phyloP scores from a whole-genome alignment of 768 basidiomycete genomes.

The Chalciporus chontae region DNA sequence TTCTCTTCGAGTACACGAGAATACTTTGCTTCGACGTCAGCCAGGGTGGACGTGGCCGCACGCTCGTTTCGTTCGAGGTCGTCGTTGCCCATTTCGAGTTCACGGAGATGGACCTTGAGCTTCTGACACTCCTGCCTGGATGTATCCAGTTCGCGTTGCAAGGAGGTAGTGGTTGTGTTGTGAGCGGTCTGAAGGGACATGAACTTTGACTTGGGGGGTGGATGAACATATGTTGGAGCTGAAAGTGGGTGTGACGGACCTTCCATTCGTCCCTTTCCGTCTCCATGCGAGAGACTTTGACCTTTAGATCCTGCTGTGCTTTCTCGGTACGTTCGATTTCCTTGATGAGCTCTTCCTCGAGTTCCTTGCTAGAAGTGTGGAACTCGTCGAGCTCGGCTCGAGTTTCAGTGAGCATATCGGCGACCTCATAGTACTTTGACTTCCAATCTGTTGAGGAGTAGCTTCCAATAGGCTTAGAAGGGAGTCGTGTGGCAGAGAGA shows the following conservation, averaged over 20 bases:
- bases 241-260: slow-evolving; percentile 43
- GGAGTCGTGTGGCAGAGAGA: slow-evolving; percentile 13
- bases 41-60: slow-evolving; percentile 76
- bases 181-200: slow-evolving; percentile 86
- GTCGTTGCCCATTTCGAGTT: slow-evolving; percentile 97
- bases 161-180: slow-evolving; percentile 84
- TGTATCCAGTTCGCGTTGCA: slow-evolving; percentile 88
- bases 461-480: slow-evolving; percentile 34
- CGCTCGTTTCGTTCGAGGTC: slow-evolving; percentile 95
- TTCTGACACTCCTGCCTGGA: slow-evolving; percentile 71
- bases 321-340: slow-evolving; percentile 88
- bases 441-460: slow-evolving; percentile 70
- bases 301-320: slow-evolving; percentile 74
- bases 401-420: slow-evolving; percentile 82
- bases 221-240: slow-evolving; percentile 1
- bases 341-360: slow-evolving; percentile 89
- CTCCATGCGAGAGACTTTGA: slow-evolving; percentile 68
- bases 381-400: slow-evolving; percentile 85
- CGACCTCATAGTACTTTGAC: slow-evolving; percentile 75
- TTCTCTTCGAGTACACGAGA: slow-evolving; percentile 92
- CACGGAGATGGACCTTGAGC: slow-evolving; percentile 70
- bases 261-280: slow-evolving; percentile 90
- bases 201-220: slow-evolving; percentile 61
- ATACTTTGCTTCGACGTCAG: slow-evolving; percentile 85
- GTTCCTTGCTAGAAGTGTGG: slow-evolving; percentile 81